Evolutionary conservation across 2,329 filamentous ascomycete species (phyloP).

Genomic region (Trichoderma arundinaceum): DNA sequence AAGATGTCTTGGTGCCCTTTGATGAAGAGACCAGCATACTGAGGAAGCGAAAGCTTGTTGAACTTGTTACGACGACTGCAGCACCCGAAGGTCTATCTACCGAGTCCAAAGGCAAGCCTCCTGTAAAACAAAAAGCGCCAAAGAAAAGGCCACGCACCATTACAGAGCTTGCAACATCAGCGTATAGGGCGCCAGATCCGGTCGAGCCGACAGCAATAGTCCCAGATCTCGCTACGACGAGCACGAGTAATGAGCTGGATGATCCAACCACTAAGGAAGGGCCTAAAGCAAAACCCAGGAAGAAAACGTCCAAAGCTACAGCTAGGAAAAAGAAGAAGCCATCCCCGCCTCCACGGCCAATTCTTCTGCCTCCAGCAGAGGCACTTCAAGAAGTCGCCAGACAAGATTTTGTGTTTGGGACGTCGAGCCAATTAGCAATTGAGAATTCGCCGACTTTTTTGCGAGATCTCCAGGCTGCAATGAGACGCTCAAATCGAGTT

Average conservation of each 20-base stretch:
- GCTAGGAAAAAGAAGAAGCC: constrained; percentile 55
- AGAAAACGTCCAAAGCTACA: constrained; percentile 40
- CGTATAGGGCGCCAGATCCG: constrained; percentile 56
- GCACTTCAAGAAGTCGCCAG: constrained; percentile 68
- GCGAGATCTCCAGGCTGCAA: constrained; percentile 65
- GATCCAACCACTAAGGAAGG: constrained; percentile 38
- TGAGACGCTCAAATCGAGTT: constrained; percentile 61
- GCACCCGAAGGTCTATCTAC: constrained; percentile 32
- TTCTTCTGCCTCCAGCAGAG: constrained; percentile 70
- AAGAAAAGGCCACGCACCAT: constrained; percentile 78
- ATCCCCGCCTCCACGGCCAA: constrained; percentile 49
- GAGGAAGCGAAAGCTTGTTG: constrained; percentile 63
- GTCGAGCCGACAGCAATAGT: constrained; percentile 40
- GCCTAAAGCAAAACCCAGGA: constrained; percentile 44
- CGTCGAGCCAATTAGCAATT: constrained; percentile 78
- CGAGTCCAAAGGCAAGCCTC: constrained; percentile 40
- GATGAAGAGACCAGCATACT: constrained; percentile 46
- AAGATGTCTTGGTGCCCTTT: constrained; percentile 31
- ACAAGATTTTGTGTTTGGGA: constrained; percentile 84
- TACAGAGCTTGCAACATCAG: constrained; percentile 76
- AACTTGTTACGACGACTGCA: constrained; percentile 51
- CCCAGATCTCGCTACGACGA: constrained; percentile 52
- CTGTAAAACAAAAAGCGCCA: constrained; percentile 57
- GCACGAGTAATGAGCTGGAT: constrained; percentile 15
- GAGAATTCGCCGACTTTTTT: constrained; percentile 73